These are phyloP conservation scores for Scutellaria barbata DNA, from an alignment of 257 asterid genomes.

Conservation along the genomic window DNA sequence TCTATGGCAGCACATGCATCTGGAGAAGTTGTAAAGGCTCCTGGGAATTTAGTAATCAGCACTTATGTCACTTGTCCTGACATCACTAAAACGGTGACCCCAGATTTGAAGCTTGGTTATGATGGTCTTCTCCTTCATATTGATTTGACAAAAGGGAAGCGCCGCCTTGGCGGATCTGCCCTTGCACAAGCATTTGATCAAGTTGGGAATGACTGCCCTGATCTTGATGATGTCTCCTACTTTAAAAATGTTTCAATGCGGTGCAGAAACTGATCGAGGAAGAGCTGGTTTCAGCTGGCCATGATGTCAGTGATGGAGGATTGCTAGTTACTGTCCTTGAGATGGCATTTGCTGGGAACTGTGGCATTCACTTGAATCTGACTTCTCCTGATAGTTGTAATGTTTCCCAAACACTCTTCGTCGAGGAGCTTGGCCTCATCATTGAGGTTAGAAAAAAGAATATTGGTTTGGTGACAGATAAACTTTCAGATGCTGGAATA, in stretches of 20 bases:
- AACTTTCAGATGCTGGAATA: slow-evolving; percentile 54
- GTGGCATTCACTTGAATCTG: slow-evolving; percentile 67
- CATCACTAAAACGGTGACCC: slow-evolving; percentile 88
- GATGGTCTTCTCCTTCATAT: slow-evolving; percentile 85
- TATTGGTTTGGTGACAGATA: slow-evolving; percentile 47
- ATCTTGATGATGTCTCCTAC: slow-evolving; percentile 78
- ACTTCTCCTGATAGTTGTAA: slow-evolving; percentile 45
- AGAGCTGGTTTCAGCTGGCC: slow-evolving; percentile 86
- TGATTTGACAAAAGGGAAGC: slow-evolving; percentile 84
- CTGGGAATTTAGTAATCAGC: slow-evolving; percentile 93
- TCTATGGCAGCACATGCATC: slow-evolving; percentile 92
- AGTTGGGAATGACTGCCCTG: slow-evolving; percentile 85
- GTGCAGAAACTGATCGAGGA: slow-evolving; percentile 74
- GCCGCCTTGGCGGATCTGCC: slow-evolving; percentile 91
- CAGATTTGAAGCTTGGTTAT: slow-evolving; percentile 81
- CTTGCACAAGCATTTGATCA: slow-evolving; percentile 91
- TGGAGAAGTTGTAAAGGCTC: slow-evolving; percentile 93
- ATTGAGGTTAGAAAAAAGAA: slow-evolving; percentile 67
- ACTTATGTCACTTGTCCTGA: slow-evolving; percentile 92
- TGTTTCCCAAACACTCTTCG: slow-evolving; percentile 62
- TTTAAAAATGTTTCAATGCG: slow-evolving; percentile 68
- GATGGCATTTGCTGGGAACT: slow-evolving; percentile 97
- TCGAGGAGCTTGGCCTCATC: slow-evolving; percentile 88
- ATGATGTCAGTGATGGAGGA: slow-evolving; percentile 97
- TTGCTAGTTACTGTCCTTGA: slow-evolving; percentile 74